These are phyloP conservation scores for Calonectria honghensis DNA, from an alignment of 2,329 filamentous ascomycete genomes.

Conservation along the genomic window DNA sequence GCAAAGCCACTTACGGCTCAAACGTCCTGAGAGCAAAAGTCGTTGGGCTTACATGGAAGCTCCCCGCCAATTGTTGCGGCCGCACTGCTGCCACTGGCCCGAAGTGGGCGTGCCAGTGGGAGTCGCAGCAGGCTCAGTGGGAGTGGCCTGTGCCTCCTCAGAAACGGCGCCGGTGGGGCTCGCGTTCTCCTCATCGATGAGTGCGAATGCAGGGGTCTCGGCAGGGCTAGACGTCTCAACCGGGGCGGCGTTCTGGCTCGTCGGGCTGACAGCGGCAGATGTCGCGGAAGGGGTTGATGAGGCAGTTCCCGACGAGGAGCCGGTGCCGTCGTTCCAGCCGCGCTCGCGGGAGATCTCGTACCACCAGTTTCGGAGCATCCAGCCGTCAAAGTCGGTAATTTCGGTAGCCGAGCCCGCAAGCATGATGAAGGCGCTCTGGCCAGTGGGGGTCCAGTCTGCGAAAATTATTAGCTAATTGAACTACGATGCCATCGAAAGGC, in stretches of 20 bases:
- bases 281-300: conserved; percentile 4
- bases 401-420: conserved; percentile 62
- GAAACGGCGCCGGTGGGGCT: background rate
- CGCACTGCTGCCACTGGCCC: conserved; percentile 2
- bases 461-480: conserved; percentile 24
- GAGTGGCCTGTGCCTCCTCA: conserved; percentile 13
- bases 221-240: background rate
- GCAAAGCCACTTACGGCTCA: background rate
- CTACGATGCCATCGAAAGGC: background rate
- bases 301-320: background rate
- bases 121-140: background rate
- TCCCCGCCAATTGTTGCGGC: background rate
- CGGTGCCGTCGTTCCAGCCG: conserved; percentile 45
- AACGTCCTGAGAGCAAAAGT: conserved; percentile 7
- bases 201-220: background rate
- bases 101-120: background rate
- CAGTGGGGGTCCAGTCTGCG: conserved; percentile 66
- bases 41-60: background rate
- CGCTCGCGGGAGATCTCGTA: conserved; percentile 56
- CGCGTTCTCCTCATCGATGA: background rate
- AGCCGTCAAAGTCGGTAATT: conserved; percentile 68
- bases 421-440: conserved; percentile 67
- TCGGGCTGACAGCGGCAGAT: background rate
- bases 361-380: conserved; percentile 70
- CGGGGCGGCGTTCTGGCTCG: background rate